These are phyloP conservation scores for Ustilago shanxiensis DNA, from an alignment of 1,284 basidiomycete genomes.

Conservation along the genomic window DNA sequence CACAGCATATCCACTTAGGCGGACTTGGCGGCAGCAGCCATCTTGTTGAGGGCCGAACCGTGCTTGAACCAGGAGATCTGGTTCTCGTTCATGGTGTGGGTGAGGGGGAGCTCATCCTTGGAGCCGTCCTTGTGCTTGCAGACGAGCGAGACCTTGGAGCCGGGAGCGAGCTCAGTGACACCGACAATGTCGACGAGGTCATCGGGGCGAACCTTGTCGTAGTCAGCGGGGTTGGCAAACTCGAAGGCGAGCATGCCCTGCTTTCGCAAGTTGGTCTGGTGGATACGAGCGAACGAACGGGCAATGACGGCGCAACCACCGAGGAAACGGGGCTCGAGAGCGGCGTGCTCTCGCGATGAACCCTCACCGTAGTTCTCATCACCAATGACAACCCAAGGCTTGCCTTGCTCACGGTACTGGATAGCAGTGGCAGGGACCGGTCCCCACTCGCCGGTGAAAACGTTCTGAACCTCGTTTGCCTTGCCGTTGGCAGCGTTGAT, in stretches of 20 bases:
- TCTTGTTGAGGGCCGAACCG: constrained; percentile 68
- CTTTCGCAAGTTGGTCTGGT: constrained; percentile 93
- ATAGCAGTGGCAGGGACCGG: constrained; percentile 87
- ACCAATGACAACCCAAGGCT: constrained; percentile 93
- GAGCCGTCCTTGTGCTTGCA: constrained; percentile 68
- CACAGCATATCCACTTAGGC: constrained; percentile 24
- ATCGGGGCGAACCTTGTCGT: constrained; percentile 66
- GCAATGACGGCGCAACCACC: constrained; percentile 95
- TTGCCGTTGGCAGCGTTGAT: constrained; percentile 95
- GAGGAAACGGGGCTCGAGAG: constrained; percentile 95
- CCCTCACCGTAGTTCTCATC: constrained; percentile 93
- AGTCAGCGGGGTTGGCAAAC: constrained; percentile 67
- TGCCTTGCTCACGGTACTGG: constrained; percentile 87
- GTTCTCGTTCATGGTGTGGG: constrained; percentile 68
- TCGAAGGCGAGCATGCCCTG: constrained; percentile 68
- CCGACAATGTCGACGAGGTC: constrained; percentile 66
- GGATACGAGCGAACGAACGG: constrained; percentile 97
- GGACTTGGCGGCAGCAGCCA: constrained; percentile 61
- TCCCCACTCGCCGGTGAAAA: constrained; percentile 86
- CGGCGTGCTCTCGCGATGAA: constrained; percentile 97
- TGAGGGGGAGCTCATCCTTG: constrained; percentile 65
- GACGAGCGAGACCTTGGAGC: constrained; percentile 63
- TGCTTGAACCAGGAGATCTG: constrained; percentile 70
- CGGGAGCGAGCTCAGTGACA: constrained; percentile 65
- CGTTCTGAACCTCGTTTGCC: constrained; percentile 94